A percentile compares a stretch with the other conserved stretches of the same genome.
Evolutionary conservation across 1,284 basidiomycete genomes (phyloP).

Genomic region (Puccinia horiana): DNA sequence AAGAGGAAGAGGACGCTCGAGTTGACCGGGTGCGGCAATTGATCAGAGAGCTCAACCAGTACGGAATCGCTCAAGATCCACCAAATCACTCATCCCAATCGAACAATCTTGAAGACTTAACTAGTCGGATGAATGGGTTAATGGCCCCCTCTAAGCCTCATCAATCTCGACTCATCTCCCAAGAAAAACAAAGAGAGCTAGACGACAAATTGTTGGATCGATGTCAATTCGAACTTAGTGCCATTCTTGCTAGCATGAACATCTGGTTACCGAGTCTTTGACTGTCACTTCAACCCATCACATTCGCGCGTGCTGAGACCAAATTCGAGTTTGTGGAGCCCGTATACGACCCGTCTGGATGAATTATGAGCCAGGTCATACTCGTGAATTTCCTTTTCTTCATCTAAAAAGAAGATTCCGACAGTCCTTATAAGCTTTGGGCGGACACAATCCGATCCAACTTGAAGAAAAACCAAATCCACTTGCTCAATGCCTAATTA

Average conservation of each 20-base stretch:
- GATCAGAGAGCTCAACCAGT: conserved; percentile 37
- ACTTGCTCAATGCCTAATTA: too few relatives aligned
- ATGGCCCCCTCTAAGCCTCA: conserved; percentile 4
- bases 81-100: not conserved
- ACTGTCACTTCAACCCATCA: not conserved
- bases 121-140: not conserved
- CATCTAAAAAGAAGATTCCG: too few relatives aligned
- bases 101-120: conserved; percentile 25
- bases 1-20: conserved; percentile 15
- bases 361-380: too few relatives aligned
- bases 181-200: not conserved
- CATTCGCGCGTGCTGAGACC: too few relatives aligned
- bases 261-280: conserved; percentile 17
- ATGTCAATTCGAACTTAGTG: conserved; percentile 23
- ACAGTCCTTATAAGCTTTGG: too few relatives aligned
- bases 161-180: not conserved
- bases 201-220: not conserved
- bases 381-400: too few relatives aligned
- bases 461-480: too few relatives aligned
- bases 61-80: not conserved
- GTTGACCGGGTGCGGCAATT: conserved; percentile 13
- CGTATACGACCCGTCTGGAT: too few relatives aligned
- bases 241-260: conserved; percentile 25
- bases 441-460: too few relatives aligned
- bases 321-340: too few relatives aligned